Evolutionary conservation across 2,329 filamentous ascomycete species (phyloP).

Genomic region (Davidsoniella neocaledoniae): DNA sequence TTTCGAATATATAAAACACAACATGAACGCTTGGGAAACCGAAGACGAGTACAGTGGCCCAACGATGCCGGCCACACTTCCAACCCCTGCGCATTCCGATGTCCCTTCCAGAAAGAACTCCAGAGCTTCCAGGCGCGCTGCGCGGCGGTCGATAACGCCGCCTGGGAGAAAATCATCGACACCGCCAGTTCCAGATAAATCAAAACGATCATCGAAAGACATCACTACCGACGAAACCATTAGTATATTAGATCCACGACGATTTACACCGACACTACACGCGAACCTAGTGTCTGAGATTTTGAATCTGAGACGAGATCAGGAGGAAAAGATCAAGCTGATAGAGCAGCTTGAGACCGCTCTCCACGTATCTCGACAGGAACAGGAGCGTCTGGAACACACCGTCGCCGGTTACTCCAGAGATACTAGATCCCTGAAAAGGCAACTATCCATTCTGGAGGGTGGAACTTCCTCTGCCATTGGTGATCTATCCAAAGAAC

Average conservation of each 20-base stretch:
- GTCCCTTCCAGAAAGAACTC: slow-evolving; percentile 46
- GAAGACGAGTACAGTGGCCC: slow-evolving; percentile 42
- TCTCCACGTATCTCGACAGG: slow-evolving; percentile 52
- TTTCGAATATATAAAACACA: slow-evolving; percentile 12
- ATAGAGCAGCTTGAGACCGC: slow-evolving; percentile 72
- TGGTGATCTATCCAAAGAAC: slow-evolving; percentile 66
- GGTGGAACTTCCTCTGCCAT: slow-evolving; percentile 76
- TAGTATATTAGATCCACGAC: slow-evolving; percentile 65
- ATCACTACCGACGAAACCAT: slow-evolving; percentile 50
- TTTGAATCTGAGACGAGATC: slow-evolving; percentile 65
- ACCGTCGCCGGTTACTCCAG: slow-evolving; percentile 48
- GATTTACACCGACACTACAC: slow-evolving; percentile 89
- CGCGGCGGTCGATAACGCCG: slow-evolving; percentile 51
- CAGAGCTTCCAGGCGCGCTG: slow-evolving; percentile 36
- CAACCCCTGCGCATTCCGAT: slow-evolving; percentile 34
- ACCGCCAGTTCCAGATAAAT: slow-evolving; percentile 26
- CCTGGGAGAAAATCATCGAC: slow-evolving; percentile 40
- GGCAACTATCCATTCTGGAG: slow-evolving; percentile 73
- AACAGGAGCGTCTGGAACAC: slow-evolving; percentile 54
- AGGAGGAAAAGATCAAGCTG: slow-evolving; percentile 74
- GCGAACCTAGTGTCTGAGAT: slow-evolving; percentile 93
- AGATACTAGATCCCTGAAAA: slow-evolving; percentile 65
- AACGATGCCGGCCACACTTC: slow-evolving; percentile 40
- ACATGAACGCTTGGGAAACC: slow-evolving; percentile 43
- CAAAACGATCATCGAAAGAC: slow-evolving; percentile 40